These are phyloP conservation scores for Phialophora tarda DNA, from an alignment of 2,329 filamentous ascomycete species.

Conservation along the genomic window DNA sequence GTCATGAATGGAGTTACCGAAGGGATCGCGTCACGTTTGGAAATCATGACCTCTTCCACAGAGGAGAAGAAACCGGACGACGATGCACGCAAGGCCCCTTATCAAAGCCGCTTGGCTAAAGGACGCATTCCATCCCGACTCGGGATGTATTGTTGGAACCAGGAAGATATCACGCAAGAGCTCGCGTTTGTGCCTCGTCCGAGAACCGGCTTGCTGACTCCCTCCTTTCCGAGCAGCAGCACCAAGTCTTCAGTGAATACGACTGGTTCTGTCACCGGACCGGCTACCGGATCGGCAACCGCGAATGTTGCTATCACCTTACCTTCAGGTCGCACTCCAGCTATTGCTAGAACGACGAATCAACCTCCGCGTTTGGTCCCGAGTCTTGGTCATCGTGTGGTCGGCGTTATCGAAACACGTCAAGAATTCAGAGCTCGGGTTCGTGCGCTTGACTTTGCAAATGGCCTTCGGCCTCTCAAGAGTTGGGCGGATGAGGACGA, in stretches of 20 bases:
- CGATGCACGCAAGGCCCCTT: slow-evolving; percentile 20
- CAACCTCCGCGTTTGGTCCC: background rate
- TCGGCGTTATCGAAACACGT: background rate
- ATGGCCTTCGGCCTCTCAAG: background rate
- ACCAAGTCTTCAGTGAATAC: background rate
- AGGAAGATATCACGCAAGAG: slow-evolving; percentile 10
- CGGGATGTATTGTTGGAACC: slow-evolving; percentile 9
- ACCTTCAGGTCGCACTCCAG: background rate
- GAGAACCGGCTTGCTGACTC: background rate
- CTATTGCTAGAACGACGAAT: background rate
- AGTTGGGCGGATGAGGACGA: background rate
- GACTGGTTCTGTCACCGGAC: background rate
- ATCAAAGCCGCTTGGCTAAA: slow-evolving; percentile 14
- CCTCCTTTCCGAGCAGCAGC: slow-evolving; percentile 1
- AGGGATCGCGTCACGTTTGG: slow-evolving; percentile 18
- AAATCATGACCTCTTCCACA: slow-evolving; percentile 23
- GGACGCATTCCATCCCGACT: slow-evolving; percentile 21
- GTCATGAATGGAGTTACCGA: slow-evolving; percentile 27
- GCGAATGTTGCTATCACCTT: background rate
- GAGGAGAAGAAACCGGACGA: slow-evolving; percentile 20
- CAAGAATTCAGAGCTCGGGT: background rate
- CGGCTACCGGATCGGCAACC: background rate
- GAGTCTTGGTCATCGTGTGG: background rate
- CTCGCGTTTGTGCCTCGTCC: background rate
- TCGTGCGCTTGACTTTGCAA: background rate